phyloP scores from a whole-genome alignment of 495 filamentous ascomycete genomes.

The Penicillium dipodomyicola region DNA sequence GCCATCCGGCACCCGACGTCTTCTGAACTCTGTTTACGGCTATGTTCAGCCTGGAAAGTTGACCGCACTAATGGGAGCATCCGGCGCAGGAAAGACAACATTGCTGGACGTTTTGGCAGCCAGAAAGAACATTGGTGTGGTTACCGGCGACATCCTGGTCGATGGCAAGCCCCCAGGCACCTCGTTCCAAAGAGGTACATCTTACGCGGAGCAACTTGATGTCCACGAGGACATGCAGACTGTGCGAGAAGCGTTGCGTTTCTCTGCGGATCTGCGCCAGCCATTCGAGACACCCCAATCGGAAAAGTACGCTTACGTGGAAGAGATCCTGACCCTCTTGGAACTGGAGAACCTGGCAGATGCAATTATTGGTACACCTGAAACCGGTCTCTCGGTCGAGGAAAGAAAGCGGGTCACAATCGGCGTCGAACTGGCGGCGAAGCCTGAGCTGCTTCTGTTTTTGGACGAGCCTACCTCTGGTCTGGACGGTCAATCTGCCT shows the following conservation, averaged over 20 bases:
- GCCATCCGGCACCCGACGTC: conserved; percentile 60
- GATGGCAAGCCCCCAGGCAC: conserved; percentile 65
- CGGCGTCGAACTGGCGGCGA: conserved; percentile 82
- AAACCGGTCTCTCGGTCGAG: conserved; percentile 82
- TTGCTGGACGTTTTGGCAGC: conserved; percentile 74
- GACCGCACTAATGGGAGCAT: conserved; percentile 81
- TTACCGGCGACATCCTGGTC: conserved; percentile 69
- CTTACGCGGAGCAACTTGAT: conserved; percentile 82
- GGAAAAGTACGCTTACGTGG: conserved; percentile 82
- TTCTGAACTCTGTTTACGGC: conserved; percentile 71
- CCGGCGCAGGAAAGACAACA: conserved; percentile 85
- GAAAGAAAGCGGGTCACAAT: conserved; percentile 89
- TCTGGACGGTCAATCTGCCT: conserved; percentile 79
- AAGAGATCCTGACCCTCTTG: conserved; percentile 73
- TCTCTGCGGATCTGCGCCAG: conserved; percentile 80
- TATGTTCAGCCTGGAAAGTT: conserved; percentile 77
- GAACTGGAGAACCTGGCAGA: conserved; percentile 85
- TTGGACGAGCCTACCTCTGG: conserved; percentile 89
- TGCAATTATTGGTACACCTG: conserved; percentile 75
- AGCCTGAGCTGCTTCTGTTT: conserved; percentile 82
- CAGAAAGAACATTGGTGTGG: conserved; percentile 76
- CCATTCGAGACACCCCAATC: conserved; percentile 61
- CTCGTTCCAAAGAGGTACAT: conserved; percentile 75
- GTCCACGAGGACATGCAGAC: conserved; percentile 75
- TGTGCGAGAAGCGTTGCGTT: conserved; percentile 79